These are phyloP conservation scores for Neospora caninum DNA, from an alignment of 169 alveolate genomes.

Conservation along the genomic window DNA sequence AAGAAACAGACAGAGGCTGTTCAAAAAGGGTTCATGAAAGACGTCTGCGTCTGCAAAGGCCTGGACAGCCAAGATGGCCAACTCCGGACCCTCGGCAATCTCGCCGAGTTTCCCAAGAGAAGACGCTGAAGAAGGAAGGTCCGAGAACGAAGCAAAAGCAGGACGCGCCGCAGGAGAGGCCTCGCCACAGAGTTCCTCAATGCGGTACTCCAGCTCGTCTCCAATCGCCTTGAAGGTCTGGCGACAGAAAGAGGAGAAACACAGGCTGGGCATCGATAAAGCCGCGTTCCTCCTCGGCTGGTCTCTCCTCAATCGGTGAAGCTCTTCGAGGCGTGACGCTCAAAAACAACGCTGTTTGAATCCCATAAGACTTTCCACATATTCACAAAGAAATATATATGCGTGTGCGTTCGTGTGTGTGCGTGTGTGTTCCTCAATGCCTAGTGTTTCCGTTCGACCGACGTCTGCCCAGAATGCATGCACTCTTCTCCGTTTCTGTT, in stretches of 20 bases:
- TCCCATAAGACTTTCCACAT: too few relatives aligned
- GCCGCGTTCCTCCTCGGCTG: too few relatives aligned
- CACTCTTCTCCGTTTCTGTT: too few relatives aligned
- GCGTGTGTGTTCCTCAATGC: too few relatives aligned
- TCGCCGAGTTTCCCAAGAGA: not conserved
- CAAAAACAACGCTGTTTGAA: too few relatives aligned
- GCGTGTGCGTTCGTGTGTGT: not conserved
- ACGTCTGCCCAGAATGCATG: too few relatives aligned
- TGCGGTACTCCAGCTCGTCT: constrained; percentile 15
- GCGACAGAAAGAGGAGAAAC: not conserved
- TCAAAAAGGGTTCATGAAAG: not conserved
- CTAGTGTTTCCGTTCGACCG: too few relatives aligned
- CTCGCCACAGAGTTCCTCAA: constrained; percentile 20
- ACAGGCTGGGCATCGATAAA: not conserved
- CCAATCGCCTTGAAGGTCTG: constrained; percentile 10
- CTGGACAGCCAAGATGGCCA: constrained; percentile 1
- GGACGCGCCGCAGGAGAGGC: not conserved
- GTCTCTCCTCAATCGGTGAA: too few relatives aligned
- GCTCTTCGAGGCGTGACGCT: too few relatives aligned
- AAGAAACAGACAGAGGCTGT: not conserved
- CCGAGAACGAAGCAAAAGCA: not conserved
- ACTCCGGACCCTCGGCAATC: not conserved
- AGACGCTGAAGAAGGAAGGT: not conserved
- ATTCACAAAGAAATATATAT: not conserved
- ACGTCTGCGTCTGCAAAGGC: constrained; percentile 22